Base-by-base conservation (phyloP, 1,139 yeast genomes). In the Hemisphaericaspora xylofermentans region DNA sequence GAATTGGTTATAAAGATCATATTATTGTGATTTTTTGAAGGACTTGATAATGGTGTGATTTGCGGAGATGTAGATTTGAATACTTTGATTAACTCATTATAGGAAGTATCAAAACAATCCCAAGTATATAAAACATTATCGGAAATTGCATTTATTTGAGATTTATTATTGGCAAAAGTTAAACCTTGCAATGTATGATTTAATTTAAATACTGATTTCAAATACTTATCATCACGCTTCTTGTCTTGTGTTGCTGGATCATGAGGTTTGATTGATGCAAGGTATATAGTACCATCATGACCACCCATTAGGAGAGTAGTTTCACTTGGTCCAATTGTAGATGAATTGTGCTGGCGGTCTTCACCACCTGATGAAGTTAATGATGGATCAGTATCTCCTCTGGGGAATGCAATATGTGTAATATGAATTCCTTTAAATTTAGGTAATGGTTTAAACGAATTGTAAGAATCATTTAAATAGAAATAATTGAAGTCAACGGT, bases 151-250 rank as follows among this genome's bases (percentile, higher is more conserved):
- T 57, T 58, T 4, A 66, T 58, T 43, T 58, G 60, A 9, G 51
- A 47, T 41, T 52, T 50, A 44, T 57, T 54, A 41, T 58, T 56
- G 17, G 59, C 43, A 40, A 61, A 58, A 2, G 57, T 39, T 3
- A 66, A 40, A 2, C 66, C 67, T 32, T 43, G 36, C 2, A 58
- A 42, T 2, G 31, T 38, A 8, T 41, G 33, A 6, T 47, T 45
- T 2, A 44, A 25, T 18, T 58, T 60, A 43, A 56, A 64, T 1
- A 64, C 62, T 18, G 52, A 56, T 41, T 68, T 68, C 7, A 66
- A 45, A 38, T 58, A 57, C 44, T 61, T 68, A 42, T 71, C 76
- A 45, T 69, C 75, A 30, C 68, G 59, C 44, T 67, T 70, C 37
- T 56, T 61, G 16, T 57, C 61, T 28, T 57, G 60, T 4, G 53